Evolutionary conservation across 208 protist species (phyloP).

Genomic region (Histomonas meleagridis): DNA sequence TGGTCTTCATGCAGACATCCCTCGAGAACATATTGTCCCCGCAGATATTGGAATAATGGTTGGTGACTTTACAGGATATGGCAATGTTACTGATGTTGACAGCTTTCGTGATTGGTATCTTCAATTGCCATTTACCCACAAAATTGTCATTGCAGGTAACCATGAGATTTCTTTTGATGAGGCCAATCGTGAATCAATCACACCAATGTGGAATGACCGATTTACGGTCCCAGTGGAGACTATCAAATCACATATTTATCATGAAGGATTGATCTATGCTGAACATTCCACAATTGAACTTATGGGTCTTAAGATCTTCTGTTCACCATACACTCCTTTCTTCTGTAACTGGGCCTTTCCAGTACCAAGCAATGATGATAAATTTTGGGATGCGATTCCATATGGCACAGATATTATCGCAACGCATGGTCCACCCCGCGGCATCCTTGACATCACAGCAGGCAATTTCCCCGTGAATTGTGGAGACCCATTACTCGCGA

Average conservation of each 20-base stretch:
- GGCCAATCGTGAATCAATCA: neutral
- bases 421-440: conserved; percentile 32
- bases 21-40: neutral
- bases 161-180: neutral
- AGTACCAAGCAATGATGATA: neutral
- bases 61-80: neutral
- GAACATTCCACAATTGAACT: neutral
- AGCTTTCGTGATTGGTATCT: neutral
- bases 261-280: neutral
- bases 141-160: conserved; percentile 7
- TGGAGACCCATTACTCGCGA: conserved; percentile 2
- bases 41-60: neutral
- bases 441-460: neutral
- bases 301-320: conserved; percentile 41
- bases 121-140: neutral
- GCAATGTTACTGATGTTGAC: neutral
- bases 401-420: conserved; percentile 8
- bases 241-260: neutral
- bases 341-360: conserved; percentile 45
- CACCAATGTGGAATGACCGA: neutral
- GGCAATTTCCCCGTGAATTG: neutral
- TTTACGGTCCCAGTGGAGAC: neutral
- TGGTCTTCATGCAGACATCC: neutral
- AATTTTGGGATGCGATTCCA: conserved; percentile 20
- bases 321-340: conserved; percentile 39